Conservation (phyloP, 1,139 yeast genomes). For the Saccharomycopsis crataegensis region DNA sequence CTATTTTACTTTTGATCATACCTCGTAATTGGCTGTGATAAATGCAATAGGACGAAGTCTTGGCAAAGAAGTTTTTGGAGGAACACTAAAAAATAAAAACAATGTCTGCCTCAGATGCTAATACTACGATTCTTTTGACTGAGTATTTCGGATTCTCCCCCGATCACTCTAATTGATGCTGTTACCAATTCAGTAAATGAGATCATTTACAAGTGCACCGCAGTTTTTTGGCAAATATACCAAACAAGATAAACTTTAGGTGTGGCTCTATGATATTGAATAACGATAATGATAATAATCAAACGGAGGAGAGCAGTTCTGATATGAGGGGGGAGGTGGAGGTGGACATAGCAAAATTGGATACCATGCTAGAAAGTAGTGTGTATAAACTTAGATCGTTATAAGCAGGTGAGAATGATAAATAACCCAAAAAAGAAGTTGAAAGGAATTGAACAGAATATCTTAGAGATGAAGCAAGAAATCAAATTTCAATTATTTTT, state of each 20-base stretch:
- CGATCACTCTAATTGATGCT: conserved; percentile 81
- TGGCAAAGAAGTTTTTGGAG: too few relatives aligned
- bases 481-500: conserved; percentile 40
- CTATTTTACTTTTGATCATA: too few relatives aligned
- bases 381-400: conserved; percentile 73
- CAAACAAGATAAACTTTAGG: conserved; percentile 24
- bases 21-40: too few relatives aligned
- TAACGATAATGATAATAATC: conserved; percentile 16
- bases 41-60: too few relatives aligned
- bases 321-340: too few relatives aligned
- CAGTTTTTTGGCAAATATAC: conserved; percentile 68
- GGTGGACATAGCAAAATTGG: conserved; percentile 73
- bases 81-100: not conserved
- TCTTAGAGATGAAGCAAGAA: conserved; percentile 34
- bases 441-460: conserved; percentile 32
- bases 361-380: conserved; percentile 64
- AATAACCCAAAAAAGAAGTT: conserved; percentile 23
- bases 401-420: conserved; percentile 43
- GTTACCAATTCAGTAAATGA: conserved; percentile 85
- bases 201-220: conserved; percentile 74
- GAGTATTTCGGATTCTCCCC: conserved; percentile 87
- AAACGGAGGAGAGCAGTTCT: too few relatives aligned
- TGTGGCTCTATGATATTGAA: conserved; percentile 3
- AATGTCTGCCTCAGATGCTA: conserved; percentile 37
- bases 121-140: conserved; percentile 56